phyloP scores from a whole-genome alignment of 78 protist genomes.

The Isochrysis galbana region DNA sequence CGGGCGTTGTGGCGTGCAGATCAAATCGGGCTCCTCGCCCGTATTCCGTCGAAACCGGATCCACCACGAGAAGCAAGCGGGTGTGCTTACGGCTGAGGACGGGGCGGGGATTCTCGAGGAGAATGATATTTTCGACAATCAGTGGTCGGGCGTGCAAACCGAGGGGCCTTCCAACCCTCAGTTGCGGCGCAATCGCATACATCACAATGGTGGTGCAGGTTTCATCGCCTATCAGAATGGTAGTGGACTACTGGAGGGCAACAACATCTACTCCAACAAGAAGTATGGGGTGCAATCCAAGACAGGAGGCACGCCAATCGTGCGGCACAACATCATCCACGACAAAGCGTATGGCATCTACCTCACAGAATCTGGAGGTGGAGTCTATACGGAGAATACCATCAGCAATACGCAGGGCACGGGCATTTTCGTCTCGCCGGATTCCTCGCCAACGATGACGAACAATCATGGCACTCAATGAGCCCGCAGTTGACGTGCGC shows the following conservation, averaged over 20 bases:
- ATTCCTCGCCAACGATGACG: not conserved
- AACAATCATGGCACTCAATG: too few relatives aligned
- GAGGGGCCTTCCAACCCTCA: constrained; percentile 45
- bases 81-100: constrained; percentile 25
- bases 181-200: constrained; percentile 27
- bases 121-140: constrained; percentile 34
- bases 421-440: not conserved
- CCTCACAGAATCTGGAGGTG: constrained; percentile 20
- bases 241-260: not conserved
- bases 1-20: constrained; percentile 46
- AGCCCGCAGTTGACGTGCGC: too few relatives aligned
- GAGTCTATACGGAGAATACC: not conserved
- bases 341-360: constrained; percentile 30
- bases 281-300: constrained; percentile 41
- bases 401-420: not conserved
- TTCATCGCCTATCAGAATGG: constrained; percentile 43
- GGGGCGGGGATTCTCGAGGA: constrained; percentile 22
- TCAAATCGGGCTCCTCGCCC: constrained; percentile 42
- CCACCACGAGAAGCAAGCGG: constrained; percentile 32
- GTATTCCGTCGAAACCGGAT: not conserved
- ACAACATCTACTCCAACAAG: constrained; percentile 42
- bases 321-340: constrained; percentile 7
- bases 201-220: constrained; percentile 37
- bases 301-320: constrained; percentile 36
- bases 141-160: constrained; percentile 34